These are phyloP conservation scores for Boletus sp. DNA, from an alignment of 768 basidiomycete species.

Conservation along the genomic window DNA sequence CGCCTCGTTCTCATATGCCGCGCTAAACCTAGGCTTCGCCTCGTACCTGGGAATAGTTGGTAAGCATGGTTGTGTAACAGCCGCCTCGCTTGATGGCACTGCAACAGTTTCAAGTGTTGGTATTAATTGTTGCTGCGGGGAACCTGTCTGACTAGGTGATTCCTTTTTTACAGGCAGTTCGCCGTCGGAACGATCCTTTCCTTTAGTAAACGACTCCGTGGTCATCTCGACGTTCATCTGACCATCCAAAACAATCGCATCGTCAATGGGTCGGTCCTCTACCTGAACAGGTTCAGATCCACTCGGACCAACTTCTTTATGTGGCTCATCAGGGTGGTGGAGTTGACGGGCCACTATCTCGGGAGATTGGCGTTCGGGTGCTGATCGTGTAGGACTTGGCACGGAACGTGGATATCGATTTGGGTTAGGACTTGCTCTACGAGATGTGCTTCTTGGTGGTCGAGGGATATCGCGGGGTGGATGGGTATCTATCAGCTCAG, in stretches of 20 bases:
- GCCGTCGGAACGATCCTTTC: conserved; percentile 15
- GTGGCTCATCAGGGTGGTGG: not conserved
- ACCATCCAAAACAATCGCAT: not conserved
- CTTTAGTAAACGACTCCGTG: conserved; percentile 9
- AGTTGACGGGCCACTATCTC: not conserved
- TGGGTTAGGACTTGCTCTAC: conserved; percentile 15
- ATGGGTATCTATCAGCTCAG: conserved; percentile 10
- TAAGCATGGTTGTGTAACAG: conserved; percentile 29
- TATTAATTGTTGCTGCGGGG: conserved; percentile 4
- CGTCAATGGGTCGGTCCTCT: conserved; percentile 3
- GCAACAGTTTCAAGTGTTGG: conserved; percentile 13
- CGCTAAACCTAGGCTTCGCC: conserved; percentile 28
- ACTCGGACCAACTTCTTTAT: not conserved
- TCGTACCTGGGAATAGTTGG: conserved; percentile 34
- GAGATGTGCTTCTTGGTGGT: conserved; percentile 14
- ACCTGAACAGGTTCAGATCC: conserved; percentile 1
- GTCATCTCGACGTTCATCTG: conserved; percentile 8
- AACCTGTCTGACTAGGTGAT: conserved; percentile 25
- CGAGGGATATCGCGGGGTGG: conserved; percentile 11
- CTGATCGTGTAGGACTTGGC: conserved; percentile 13
- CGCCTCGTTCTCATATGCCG: conserved; percentile 26
- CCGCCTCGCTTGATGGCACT: conserved; percentile 13
- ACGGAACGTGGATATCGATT: not conserved
- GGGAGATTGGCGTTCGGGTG: conserved; percentile 1
- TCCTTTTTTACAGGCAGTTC: conserved; percentile 20